These are phyloP conservation scores for Jasminum sambac DNA, from an alignment of 257 asterid genomes.

Conservation along the genomic window DNA sequence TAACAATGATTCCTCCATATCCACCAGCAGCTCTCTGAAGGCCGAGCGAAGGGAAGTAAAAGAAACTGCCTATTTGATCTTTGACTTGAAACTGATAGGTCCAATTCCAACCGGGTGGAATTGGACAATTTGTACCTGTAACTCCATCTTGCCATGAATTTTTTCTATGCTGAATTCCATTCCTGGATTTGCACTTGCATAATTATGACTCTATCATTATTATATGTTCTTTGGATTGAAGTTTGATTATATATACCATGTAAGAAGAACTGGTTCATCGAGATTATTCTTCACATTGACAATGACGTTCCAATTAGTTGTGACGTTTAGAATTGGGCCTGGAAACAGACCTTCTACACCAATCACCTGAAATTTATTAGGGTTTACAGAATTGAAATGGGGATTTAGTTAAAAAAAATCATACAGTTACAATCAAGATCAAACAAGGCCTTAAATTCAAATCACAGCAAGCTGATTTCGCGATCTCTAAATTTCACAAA, in stretches of 20 bases:
- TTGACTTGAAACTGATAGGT: slow-evolving; percentile 93
- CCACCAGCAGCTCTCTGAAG: slow-evolving; percentile 86
- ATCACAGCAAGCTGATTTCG: not conserved
- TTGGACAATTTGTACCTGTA: slow-evolving; percentile 90
- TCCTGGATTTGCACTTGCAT: slow-evolving; percentile 59
- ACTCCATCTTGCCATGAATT: slow-evolving; percentile 98
- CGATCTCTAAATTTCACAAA: not conserved
- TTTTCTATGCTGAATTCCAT: slow-evolving; percentile 82
- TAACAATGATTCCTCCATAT: slow-evolving; percentile 76
- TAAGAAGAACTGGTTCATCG: slow-evolving; percentile 81
- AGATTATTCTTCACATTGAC: slow-evolving; percentile 82
- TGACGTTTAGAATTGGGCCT: slow-evolving; percentile 82
- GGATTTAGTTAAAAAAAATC: not conserved
- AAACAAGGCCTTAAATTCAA: not conserved
- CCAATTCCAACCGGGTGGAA: slow-evolving; percentile 97
- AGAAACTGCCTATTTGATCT: slow-evolving; percentile 97
- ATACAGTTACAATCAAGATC: slow-evolving; percentile 10
- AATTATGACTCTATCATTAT: slow-evolving; percentile 29
- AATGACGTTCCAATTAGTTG: slow-evolving; percentile 92
- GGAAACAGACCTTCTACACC: slow-evolving; percentile 87
- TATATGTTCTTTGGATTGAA: slow-evolving; percentile 18
- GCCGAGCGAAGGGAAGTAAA: slow-evolving; percentile 73
- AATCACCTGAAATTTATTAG: slow-evolving; percentile 55
- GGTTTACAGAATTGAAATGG: slow-evolving; percentile 1
- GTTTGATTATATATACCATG: slow-evolving; percentile 55